A percentile compares a stretch with the other conserved stretches of the same genome.
Conservation (phyloP, 2,329 filamentous ascomycete species). For the Xylariaceae sp. region DNA sequence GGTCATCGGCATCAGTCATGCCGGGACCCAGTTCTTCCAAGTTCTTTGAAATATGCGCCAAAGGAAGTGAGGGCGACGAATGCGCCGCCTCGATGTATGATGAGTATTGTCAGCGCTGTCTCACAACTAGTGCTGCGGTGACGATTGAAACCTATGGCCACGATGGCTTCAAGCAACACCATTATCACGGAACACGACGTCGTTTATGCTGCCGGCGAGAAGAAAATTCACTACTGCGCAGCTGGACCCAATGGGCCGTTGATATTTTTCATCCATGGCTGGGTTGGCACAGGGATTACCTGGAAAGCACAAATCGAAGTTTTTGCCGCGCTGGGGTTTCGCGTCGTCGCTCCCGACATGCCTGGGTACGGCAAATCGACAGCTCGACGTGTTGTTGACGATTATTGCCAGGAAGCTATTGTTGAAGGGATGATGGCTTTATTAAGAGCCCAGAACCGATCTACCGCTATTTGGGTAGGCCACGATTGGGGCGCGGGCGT, state of each 20-base stretch:
- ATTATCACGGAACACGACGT: slow-evolving; percentile 22
- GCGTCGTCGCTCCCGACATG: slow-evolving; percentile 40
- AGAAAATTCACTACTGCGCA: slow-evolving; percentile 37
- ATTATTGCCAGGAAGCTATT: slow-evolving; percentile 43
- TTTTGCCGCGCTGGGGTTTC: slow-evolving; percentile 39
- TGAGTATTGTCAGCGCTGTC: no score
- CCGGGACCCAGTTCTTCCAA: no score
- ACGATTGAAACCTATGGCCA: no score
- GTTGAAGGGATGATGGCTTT: slow-evolving; percentile 44
- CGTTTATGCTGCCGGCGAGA: slow-evolving; percentile 21
- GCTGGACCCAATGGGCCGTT: slow-evolving; percentile 37
- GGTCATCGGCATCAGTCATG: no score
- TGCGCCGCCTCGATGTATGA: no score
- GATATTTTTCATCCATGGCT: slow-evolving; percentile 47
- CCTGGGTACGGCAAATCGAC: slow-evolving; percentile 47
- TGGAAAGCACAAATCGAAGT: slow-evolving; percentile 40
- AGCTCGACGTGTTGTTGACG: slow-evolving; percentile 32
- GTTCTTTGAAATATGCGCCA: no score
- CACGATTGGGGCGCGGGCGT: slow-evolving; percentile 49
- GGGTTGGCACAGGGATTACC: slow-evolving; percentile 41
- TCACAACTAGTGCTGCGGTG: no score
- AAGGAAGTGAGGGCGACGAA: no score
- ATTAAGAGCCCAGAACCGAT: slow-evolving; percentile 39
- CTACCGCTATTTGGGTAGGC: slow-evolving; percentile 52
- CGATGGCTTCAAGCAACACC: no score